phyloP scores from a whole-genome alignment of 495 filamentous ascomycete species.

The Glonium stellatum region DNA sequence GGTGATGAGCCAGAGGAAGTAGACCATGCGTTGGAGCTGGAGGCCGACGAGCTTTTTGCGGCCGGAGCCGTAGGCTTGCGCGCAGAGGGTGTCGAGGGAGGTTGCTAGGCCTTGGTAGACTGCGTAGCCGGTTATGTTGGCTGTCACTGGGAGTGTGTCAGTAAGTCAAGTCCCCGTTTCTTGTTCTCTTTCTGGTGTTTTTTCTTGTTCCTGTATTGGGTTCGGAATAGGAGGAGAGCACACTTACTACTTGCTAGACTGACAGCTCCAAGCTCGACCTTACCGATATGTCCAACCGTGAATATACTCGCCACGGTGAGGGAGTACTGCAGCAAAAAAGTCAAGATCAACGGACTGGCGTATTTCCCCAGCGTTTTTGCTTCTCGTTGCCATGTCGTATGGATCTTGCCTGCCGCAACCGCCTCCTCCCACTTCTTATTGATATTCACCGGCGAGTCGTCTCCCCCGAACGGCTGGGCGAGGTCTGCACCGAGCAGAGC shows the following conservation, averaged over 20 bases:
- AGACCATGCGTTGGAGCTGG: slow-evolving; percentile 64
- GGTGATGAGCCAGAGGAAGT: slow-evolving; percentile 55
- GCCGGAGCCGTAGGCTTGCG: slow-evolving; percentile 68
- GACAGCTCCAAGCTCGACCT: slow-evolving; percentile 37
- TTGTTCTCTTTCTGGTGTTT: too few relatives aligned
- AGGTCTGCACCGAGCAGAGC: slow-evolving; percentile 41
- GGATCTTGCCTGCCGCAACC: slow-evolving; percentile 24
- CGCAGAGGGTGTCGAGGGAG: slow-evolving; percentile 64
- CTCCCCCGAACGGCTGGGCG: slow-evolving; percentile 32
- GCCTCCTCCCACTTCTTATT: slow-evolving; percentile 26
- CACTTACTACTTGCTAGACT: slow-evolving; percentile 50
- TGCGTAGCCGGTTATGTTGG: slow-evolving; percentile 65
- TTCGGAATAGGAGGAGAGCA: background rate
- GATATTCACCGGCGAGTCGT: slow-evolving; percentile 34
- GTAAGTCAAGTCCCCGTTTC: too few relatives aligned
- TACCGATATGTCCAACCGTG: slow-evolving; percentile 31
- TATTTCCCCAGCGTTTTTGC: slow-evolving; percentile 50
- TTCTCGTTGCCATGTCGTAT: slow-evolving; percentile 27
- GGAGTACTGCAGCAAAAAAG: slow-evolving; percentile 66
- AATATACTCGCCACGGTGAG: slow-evolving; percentile 64
- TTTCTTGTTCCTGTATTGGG: background rate
- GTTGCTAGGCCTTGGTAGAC: slow-evolving; percentile 65
- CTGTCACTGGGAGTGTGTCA: slow-evolving; percentile 45
- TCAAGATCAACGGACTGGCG: slow-evolving; percentile 55
- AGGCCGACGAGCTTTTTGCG: slow-evolving; percentile 62